Conservation (phyloP, 495 filamentous ascomycete genomes). For the Stereocaulon alpinum region DNA sequence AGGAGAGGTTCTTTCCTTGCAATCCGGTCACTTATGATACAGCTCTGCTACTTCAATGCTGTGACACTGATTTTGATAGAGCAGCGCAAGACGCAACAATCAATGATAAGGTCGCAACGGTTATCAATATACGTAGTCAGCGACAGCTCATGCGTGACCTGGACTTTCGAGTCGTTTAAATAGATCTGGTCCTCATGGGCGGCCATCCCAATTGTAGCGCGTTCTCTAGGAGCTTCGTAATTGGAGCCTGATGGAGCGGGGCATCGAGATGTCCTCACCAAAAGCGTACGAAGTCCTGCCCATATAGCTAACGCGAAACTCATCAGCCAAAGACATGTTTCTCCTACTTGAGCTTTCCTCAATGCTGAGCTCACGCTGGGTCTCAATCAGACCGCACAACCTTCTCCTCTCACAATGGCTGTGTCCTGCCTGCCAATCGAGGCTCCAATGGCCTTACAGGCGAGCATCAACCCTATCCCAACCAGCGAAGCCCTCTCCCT, state of each 20-base stretch:
- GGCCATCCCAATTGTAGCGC: too few relatives aligned
- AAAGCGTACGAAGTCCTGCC: neutral
- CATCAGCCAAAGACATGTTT: neutral
- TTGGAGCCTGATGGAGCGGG: too few relatives aligned
- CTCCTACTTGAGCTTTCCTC: neutral
- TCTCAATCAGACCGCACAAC: neutral
- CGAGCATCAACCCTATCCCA: neutral
- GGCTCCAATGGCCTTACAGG: slow-evolving; percentile 2
- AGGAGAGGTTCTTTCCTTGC: too few relatives aligned
- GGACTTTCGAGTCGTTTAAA: neutral
- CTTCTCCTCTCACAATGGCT: slow-evolving; percentile 5
- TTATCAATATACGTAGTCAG: too few relatives aligned
- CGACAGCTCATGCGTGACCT: neutral
- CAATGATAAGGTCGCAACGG: too few relatives aligned
- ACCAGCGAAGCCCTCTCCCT: neutral
- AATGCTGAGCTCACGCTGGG: slow-evolving; percentile 8
- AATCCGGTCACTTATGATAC: too few relatives aligned
- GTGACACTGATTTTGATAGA: too few relatives aligned
- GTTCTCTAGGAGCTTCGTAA: too few relatives aligned
- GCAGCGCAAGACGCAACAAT: too few relatives aligned
- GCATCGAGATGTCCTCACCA: neutral
- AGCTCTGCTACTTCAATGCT: too few relatives aligned
- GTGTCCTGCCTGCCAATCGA: slow-evolving; percentile 12
- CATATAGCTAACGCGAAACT: neutral
- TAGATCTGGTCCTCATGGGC: neutral